Evolutionary conservation across 306 rosid genomes (phyloP).

Genomic region (Trichosanthes truncata): DNA sequence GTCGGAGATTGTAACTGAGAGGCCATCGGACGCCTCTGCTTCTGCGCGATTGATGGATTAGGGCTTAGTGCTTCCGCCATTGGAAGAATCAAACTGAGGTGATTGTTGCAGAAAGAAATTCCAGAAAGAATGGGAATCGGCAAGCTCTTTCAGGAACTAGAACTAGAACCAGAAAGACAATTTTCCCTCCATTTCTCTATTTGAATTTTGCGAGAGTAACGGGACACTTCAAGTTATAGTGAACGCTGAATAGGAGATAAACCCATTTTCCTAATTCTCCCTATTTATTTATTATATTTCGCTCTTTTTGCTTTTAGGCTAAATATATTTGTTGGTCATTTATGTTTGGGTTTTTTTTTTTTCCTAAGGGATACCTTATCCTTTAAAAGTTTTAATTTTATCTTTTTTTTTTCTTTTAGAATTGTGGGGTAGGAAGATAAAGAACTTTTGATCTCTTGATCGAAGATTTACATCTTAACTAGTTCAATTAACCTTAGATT

Average conservation of each 20-base stretch:
- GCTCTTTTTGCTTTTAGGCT: too few relatives aligned
- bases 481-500: too few relatives aligned
- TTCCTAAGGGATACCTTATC: too few relatives aligned
- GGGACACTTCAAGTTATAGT: not conserved
- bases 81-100: not conserved
- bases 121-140: not conserved
- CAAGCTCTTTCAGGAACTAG: not conserved
- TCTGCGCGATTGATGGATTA: constrained; percentile 17
- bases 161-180: constrained; percentile 1
- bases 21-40: constrained; percentile 51
- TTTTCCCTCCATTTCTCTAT: constrained; percentile 54
- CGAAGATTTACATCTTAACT: too few relatives aligned
- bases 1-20: constrained; percentile 84
- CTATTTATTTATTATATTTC: not conserved
- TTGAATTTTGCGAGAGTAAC: constrained; percentile 9
- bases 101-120: not conserved
- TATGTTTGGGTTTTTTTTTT: too few relatives aligned
- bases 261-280: not conserved
- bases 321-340: too few relatives aligned
- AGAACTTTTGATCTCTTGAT: too few relatives aligned
- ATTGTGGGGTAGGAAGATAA: too few relatives aligned
- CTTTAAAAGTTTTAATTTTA: too few relatives aligned
- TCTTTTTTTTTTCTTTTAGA: too few relatives aligned
- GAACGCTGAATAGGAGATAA: not conserved
- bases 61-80: constrained; percentile 78